Conservation (phyloP, 2,329 filamentous ascomycete genomes). For the Aspergillus quadrilineatus region DNA sequence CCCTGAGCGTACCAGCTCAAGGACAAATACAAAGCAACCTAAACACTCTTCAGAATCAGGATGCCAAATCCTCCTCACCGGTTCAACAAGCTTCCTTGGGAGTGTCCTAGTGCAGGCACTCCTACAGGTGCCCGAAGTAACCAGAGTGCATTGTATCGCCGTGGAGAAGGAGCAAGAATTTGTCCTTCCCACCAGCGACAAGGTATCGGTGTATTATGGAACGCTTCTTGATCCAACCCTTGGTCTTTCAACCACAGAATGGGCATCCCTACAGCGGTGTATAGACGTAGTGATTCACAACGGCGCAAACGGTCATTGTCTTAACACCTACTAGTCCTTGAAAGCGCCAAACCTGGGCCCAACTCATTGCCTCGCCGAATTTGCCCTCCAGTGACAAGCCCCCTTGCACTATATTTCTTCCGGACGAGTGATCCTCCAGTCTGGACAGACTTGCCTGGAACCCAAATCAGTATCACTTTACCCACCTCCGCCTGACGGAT, state of each 20-base stretch:
- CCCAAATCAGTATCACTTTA: background rate
- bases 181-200: background rate
- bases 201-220: background rate
- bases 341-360: conserved; percentile 29
- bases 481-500: conserved; percentile 28
- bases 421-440: conserved; percentile 17
- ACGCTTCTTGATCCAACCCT: background rate
- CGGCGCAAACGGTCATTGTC: conserved; percentile 30
- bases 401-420: conserved; percentile 36
- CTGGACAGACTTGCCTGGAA: background rate
- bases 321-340: conserved; percentile 31
- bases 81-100: conserved; percentile 14
- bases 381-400: conserved; percentile 23
- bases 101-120: conserved; percentile 5
- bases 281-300: conserved; percentile 28
- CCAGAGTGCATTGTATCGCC: conserved; percentile 14
- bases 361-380: conserved; percentile 25
- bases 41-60: background rate
- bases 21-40: background rate
- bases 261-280: background rate
- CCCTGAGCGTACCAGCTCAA: no score
- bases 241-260: background rate
- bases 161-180: background rate
- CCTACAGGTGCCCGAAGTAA: background rate
- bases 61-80: conserved; percentile 10